Conservation (phyloP, 768 basidiomycete species). For the Leccinum rimulosum region DNA sequence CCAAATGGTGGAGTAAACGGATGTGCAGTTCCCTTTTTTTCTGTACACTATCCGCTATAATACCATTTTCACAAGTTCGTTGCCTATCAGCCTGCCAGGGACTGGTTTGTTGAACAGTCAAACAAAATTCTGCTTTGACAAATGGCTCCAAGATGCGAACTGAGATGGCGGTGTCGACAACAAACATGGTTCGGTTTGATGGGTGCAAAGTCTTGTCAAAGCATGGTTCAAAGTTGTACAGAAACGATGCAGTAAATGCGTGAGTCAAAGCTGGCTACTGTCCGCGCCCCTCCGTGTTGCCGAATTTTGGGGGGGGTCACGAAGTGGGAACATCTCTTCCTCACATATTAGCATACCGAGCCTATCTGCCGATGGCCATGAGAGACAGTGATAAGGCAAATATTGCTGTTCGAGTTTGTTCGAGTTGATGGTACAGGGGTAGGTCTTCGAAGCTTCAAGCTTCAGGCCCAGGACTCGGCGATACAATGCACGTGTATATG, state of each 20-base stretch:
- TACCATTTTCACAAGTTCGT: slow-evolving; percentile 9
- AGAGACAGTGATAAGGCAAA: no score
- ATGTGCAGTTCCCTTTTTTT: background rate
- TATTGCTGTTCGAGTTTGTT: no score
- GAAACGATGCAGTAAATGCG: background rate
- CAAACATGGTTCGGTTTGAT: background rate
- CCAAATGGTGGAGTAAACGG: slow-evolving; percentile 69
- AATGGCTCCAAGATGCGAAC: background rate
- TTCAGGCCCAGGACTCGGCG: no score
- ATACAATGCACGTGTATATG: no score
- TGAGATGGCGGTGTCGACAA: background rate
- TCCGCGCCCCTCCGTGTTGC: no score
- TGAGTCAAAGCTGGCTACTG: no score
- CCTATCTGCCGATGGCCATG: no score
- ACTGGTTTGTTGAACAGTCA: background rate
- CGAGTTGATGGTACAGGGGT: no score
- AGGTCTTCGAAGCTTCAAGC: no score
- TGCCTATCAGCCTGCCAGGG: background rate
- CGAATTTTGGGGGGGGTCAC: no score
- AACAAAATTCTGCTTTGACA: background rate
- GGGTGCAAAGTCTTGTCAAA: background rate
- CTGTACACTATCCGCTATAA: slow-evolving; percentile 26
- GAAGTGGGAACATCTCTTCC: no score
- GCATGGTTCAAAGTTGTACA: background rate
- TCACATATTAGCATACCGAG: no score